A percentile compares a stretch with the other conserved stretches of the same genome.
phyloP scores from a whole-genome alignment of 768 basidiomycete genomes.

The Leccinum pellstonianum region DNA sequence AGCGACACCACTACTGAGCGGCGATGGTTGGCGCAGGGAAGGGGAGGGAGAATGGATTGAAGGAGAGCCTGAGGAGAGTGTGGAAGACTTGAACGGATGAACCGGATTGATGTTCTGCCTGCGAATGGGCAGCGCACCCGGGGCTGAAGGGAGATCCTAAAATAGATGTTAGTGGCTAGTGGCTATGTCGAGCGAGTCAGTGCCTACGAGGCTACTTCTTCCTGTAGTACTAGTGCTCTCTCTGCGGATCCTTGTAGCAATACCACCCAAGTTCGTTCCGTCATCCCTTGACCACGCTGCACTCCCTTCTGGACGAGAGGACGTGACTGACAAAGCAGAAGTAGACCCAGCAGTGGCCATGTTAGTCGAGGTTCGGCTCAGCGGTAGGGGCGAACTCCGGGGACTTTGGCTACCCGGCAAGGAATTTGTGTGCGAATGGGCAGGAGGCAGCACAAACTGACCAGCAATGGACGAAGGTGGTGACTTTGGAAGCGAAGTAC shows the following conservation, averaged over 20 bases:
- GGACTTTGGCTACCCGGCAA: constrained; percentile 38
- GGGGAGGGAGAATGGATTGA: constrained; percentile 50
- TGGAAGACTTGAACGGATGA: constrained; percentile 50
- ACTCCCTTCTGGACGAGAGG: constrained; percentile 40
- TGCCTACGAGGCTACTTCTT: constrained; percentile 29
- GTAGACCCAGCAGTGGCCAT: constrained; percentile 32
- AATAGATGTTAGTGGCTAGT: constrained; percentile 8
- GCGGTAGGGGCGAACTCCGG: constrained; percentile 35
- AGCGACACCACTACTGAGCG: constrained; percentile 34
- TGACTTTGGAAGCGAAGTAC: constrained; percentile 47
- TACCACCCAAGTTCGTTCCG: constrained; percentile 29
- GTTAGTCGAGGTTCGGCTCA: constrained; percentile 35
- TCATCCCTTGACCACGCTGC: constrained; percentile 41
- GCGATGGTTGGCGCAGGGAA: constrained; percentile 47
- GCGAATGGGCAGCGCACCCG: constrained; percentile 45
- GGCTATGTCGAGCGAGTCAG: background rate
- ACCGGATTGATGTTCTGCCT: constrained; percentile 41
- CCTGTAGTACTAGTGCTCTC: constrained; percentile 48
- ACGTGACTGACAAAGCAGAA: constrained; percentile 42
- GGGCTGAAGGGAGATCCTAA: constrained; percentile 39
- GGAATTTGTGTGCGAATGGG: constrained; percentile 37
- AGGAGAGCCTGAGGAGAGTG: constrained; percentile 49
- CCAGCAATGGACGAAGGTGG: constrained; percentile 45
- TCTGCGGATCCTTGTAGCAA: constrained; percentile 46
- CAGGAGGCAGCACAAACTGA: constrained; percentile 41